Conservation (phyloP, 768 basidiomycete species). For the Hygrophoropsis aurantiaca region DNA sequence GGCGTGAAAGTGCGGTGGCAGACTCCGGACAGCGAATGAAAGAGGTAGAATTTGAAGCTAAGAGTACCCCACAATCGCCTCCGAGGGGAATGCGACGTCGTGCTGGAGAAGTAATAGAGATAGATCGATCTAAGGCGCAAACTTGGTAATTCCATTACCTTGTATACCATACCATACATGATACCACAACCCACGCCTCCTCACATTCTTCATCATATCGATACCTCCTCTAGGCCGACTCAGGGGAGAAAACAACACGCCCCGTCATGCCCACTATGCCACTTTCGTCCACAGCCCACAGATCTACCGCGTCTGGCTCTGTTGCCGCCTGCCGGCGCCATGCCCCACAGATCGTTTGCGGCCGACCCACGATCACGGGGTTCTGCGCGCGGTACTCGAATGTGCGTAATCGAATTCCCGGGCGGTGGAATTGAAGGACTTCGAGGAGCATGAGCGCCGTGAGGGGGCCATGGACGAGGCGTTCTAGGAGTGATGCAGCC, state of each 20-base stretch:
- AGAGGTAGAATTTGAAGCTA: too few species aligned
- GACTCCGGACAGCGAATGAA: too few species aligned
- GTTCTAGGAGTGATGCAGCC: conserved; percentile 55
- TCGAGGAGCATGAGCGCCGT: conserved; percentile 81
- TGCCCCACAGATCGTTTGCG: conserved; percentile 47
- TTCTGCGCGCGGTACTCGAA: conserved; percentile 76
- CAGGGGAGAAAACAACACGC: conserved; percentile 35
- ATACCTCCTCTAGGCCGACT: too few species aligned
- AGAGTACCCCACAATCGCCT: too few species aligned
- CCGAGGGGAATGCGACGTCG: too few species aligned
- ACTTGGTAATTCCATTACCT: too few species aligned
- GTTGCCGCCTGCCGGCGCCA: conserved; percentile 36
- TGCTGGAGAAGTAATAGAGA: too few species aligned
- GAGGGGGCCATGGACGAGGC: conserved; percentile 83
- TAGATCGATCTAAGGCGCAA: too few species aligned
- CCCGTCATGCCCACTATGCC: conserved; percentile 73
- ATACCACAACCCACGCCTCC: too few species aligned
- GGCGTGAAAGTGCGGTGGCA: too few species aligned
- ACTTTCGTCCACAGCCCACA: conserved; percentile 62
- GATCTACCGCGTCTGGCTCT: conserved; percentile 37
- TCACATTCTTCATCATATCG: too few species aligned
- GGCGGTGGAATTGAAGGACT: conserved; percentile 48
- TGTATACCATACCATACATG: too few species aligned
- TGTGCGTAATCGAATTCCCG: conserved; percentile 41
- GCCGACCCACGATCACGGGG: conserved; percentile 54